Evolutionary conservation across 2,329 filamentous ascomycete genomes (phyloP), one percentile per base, ranked within the genome.

Genomic region (Penicillium sp.): DNA sequence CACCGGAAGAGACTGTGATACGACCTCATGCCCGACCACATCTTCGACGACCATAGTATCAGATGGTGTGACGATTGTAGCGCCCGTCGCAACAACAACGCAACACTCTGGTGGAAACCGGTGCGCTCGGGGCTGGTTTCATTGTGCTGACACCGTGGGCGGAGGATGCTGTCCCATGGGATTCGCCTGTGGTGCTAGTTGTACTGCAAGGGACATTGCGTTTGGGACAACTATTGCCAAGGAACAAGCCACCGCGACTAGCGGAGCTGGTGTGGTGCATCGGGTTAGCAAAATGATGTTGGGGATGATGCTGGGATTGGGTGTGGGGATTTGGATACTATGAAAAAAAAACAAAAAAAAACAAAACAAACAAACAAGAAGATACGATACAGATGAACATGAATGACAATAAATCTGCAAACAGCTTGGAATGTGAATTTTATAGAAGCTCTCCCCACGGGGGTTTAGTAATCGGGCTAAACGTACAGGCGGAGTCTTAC

Each of bases 121-220:
- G 0, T 97, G 93, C 70, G 91, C 92, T 0, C 79, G 73, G 48
- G 92, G 91, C 5, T 97, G 93, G 93, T 89, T 85, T 62, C 82
- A 76, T 63, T 97, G 82, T 84, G 86, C 80, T 66, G 84, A 73
- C 56, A 79, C 83, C n/a, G 78, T 82, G 0, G 85, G 88, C 0
- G 86, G 91, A 0, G 92, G 91, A 7, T 97, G 93, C 73, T 97
- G 93, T 79, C 92, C 92, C 0, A 82, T 76, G 42, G 90, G 90
- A 2, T 96, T 88, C 73, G 75, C 74, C 4, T 96, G 91, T 74
- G 91, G 89, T 1, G 81, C 81, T 21, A 91, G 87, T 71, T 95
- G 91, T 75, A 87, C 86, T 31, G 82, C 85, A 6, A 77, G 75
- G 8, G 73, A 65, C 17, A 78, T 77, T 49, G 80, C 79, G 8